phyloP scores from a whole-genome alignment of 192 early-diverging fungal genomes.

The Coemansia sp. region DNA sequence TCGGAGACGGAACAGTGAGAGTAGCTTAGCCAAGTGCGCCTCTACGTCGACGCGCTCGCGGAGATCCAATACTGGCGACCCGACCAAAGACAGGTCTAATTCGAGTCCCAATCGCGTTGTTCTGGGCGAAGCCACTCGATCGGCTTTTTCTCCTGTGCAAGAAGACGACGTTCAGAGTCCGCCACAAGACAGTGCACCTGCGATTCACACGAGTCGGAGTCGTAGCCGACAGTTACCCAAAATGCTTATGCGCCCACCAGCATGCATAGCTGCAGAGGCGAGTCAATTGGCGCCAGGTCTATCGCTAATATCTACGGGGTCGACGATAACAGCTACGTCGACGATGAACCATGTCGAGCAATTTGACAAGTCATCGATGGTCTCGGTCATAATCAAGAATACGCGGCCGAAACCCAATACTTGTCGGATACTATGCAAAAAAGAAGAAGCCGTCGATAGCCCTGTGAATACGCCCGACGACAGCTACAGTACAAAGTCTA shows the following conservation, averaged over 20 bases:
- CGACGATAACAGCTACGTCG: conserved; percentile 4
- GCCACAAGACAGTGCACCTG: neutral
- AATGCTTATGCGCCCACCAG: neutral
- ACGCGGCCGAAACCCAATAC: neutral
- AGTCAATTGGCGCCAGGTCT: neutral
- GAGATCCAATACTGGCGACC: neutral
- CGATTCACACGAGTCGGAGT: neutral
- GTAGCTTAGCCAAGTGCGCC: neutral
- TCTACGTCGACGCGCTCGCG: neutral
- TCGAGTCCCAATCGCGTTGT: neutral
- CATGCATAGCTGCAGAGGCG: neutral
- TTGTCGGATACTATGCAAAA: conserved; percentile 5
- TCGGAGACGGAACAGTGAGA: conserved; percentile 11
- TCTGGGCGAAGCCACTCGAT: neutral
- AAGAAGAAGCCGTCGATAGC: neutral
- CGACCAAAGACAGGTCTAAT: neutral
- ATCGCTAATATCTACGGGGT: conserved; percentile 2
- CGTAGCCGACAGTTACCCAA: neutral
- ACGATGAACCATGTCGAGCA: neutral
- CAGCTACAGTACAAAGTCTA: conserved; percentile 35
- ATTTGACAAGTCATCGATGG: conserved; percentile 2
- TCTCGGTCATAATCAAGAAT: neutral
- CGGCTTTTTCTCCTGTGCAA: neutral
- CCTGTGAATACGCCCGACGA: neutral
- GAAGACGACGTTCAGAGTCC: neutral